These are phyloP conservation scores for Diaporthe batatas DNA, from an alignment of 2,329 filamentous ascomycete genomes.

Conservation along the genomic window DNA sequence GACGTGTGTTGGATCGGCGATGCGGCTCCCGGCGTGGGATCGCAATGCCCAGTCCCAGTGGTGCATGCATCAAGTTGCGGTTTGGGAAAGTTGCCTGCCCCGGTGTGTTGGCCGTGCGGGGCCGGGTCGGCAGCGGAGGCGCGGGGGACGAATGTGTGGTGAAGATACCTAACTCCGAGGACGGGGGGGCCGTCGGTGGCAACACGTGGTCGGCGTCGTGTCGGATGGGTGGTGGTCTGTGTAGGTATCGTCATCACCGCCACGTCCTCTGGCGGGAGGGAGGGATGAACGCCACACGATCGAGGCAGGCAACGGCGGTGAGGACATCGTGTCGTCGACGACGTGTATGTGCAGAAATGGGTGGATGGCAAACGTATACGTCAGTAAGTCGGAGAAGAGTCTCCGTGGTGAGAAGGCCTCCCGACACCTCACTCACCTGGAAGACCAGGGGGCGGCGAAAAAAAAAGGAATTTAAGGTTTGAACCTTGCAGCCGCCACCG, in stretches of 20 bases:
- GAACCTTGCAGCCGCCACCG: constrained; percentile 24
- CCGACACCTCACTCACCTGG: background rate
- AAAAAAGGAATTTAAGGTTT: constrained; percentile 8
- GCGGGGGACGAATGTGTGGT: background rate
- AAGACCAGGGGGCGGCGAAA: background rate
- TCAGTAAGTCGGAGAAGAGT: background rate
- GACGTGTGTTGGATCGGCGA: background rate
- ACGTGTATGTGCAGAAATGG: background rate
- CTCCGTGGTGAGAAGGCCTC: background rate
- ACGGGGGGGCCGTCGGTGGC: background rate
- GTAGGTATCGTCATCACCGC: background rate
- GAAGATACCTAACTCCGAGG: background rate
- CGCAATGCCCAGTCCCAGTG: background rate
- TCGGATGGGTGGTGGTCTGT: background rate
- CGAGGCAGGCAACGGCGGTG: constrained; percentile 12
- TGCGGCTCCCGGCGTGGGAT: constrained; percentile 17
- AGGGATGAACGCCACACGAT: background rate
- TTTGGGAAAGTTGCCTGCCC: constrained; percentile 4
- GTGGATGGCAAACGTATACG: background rate
- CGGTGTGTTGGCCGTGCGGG: background rate
- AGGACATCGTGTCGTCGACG: background rate
- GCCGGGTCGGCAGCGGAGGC: constrained; percentile 19
- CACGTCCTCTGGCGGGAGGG: background rate
- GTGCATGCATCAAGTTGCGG: background rate
- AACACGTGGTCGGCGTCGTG: background rate